Base-by-base conservation (phyloP, 2,329 filamentous ascomycete species). In the Pseudogymnoascus sp. region DNA sequence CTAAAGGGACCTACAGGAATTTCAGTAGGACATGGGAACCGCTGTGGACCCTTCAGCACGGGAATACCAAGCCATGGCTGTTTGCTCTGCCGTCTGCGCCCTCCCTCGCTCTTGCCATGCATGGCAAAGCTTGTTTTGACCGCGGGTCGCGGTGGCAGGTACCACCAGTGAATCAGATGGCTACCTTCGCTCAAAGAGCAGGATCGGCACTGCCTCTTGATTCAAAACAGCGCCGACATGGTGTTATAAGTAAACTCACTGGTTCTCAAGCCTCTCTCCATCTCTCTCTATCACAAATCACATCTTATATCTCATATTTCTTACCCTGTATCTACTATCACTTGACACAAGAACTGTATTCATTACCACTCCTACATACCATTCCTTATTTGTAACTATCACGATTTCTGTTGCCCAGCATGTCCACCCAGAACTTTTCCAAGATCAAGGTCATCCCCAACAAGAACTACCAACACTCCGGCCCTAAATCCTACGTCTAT, bases 401-500 rank as follows among this genome's bases (percentile, higher is more conserved):
- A 12, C 18, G 2, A 18, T 55, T 55, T 18, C 27, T 3, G 33
- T 31, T 31, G 5, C 5, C 48, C 65, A 70, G 13, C 59, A 71
- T 72, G 69, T 60, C 70, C 68, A 27, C 68, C 62, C 64, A 71
- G 65, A 69, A 65, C 42, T 63, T 71, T 36, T 67, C 67, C 64
- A 83, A 78, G 70, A 72, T 86, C 69, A 75, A 73, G 42, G 74
- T 82, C 61, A 74, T 82, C 31, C 78, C 78, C 67, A 88, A 88
- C 74, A 74, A 78, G 61, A 82, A 84, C 67, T 87, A 87, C 72
- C 74, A 81, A 67, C 76, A 75, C 64, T 78, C 81, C 64, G 86
- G 86, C 58, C 77, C 77, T 64, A 88, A 87, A 73, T 85, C 84
- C 33, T 88, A 88, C 68, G 80, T 85, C 66, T 80, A 79, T 66